Evolutionary conservation across 352 stramenopile genomes (phyloP).

Genomic region (Phytopythium ostracodes): DNA sequence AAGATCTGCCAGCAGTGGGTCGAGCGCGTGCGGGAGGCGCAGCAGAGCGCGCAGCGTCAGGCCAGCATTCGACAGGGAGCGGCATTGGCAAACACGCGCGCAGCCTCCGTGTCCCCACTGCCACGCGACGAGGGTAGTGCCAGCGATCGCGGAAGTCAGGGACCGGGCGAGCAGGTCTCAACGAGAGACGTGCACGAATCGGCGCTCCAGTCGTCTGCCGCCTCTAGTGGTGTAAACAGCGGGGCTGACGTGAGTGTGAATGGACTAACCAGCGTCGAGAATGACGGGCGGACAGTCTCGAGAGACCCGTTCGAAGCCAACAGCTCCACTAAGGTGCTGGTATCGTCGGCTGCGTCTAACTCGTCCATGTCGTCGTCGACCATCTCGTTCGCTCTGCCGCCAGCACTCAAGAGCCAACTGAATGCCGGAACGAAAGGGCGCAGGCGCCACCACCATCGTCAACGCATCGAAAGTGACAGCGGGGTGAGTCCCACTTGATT

Average conservation of each 20-base stretch:
- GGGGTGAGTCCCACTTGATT: not conserved
- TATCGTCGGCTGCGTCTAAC: not conserved
- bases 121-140: not conserved
- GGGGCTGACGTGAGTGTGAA: not conserved
- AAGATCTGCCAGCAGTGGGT: slow-evolving; percentile 67
- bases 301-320: not conserved
- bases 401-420: not conserved
- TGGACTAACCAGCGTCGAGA: not conserved
- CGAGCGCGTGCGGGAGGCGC: slow-evolving; percentile 30
- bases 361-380: not conserved
- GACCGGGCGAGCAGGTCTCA: not conserved
- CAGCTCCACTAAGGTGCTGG: not conserved
- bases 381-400: not conserved
- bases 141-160: not conserved
- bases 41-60: slow-evolving; percentile 28
- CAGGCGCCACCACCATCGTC: not conserved
- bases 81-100: not conserved
- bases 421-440: not conserved
- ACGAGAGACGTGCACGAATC: not conserved
- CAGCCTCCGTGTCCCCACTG: not conserved
- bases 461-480: not conserved
- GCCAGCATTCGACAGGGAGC: not conserved
- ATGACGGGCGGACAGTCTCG: not conserved
- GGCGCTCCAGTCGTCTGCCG: not conserved
- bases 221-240: not conserved